A percentile compares a stretch with the other conserved stretches of the same genome.
These are phyloP conservation scores for Stephania cephalantha DNA, from an alignment of 164 flowering plant genomes.

Conservation along the genomic window DNA sequence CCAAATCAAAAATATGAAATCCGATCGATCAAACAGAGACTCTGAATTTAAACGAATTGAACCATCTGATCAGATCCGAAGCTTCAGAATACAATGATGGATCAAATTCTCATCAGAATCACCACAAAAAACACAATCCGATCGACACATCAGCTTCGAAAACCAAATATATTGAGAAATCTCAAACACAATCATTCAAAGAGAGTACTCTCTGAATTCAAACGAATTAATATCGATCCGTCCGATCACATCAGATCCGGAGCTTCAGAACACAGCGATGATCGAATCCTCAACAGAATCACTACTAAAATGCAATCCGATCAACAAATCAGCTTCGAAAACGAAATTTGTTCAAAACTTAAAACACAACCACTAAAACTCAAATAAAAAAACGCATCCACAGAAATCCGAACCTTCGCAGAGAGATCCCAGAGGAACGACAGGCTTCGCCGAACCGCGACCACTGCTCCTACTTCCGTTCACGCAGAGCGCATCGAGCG, in stretches of 20 bases:
- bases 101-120: no score
- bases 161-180: no score
- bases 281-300: no score
- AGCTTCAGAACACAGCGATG: no score
- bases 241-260: no score
- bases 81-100: neutral
- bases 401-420: conserved; percentile 32
- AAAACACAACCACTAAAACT: neutral
- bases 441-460: neutral
- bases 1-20: conserved; percentile 3
- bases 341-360: neutral
- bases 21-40: neutral
- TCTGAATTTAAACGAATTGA: neutral
- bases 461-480: neutral
- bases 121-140: no score
- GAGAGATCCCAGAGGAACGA: conserved; percentile 21
- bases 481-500: conserved; percentile 27
- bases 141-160: no score
- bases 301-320: neutral
- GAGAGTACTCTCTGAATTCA: no score
- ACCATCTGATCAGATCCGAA: neutral
- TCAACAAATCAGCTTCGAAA: neutral
- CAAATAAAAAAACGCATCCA: neutral
- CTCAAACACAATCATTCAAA: no score
- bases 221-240: no score